These are phyloP conservation scores for Exophiala dermatitidis DNA, from an alignment of 2,329 filamentous ascomycete species.

Conservation along the genomic window DNA sequence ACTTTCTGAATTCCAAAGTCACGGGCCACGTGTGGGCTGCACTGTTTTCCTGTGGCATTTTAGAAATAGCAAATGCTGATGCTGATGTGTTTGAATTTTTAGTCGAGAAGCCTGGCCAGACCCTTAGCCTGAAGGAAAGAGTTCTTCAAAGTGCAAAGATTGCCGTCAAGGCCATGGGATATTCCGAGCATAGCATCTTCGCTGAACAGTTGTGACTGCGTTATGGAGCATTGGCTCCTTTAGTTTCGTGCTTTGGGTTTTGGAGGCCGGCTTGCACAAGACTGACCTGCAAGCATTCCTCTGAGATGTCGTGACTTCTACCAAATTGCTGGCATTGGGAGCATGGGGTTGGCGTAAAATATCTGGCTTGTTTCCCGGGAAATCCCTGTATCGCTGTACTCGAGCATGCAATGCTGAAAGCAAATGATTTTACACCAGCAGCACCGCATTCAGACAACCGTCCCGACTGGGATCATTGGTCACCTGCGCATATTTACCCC, in stretches of 20 bases:
- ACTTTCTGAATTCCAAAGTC: no score
- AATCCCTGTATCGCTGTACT: no score
- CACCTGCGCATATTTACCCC: conserved; percentile 72
- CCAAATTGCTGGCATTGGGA: no score
- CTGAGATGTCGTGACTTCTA: no score
- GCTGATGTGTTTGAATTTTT: conserved; percentile 34
- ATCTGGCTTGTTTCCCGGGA: neutral
- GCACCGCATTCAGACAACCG: conserved; percentile 52
- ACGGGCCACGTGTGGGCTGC: no score
- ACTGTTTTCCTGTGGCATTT: neutral
- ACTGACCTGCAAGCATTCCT: no score
- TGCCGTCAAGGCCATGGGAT: conserved; percentile 47
- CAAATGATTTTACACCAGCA: conserved; percentile 19
- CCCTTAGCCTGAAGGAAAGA: conserved; percentile 52
- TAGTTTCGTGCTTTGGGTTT: neutral
- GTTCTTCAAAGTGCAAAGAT: conserved; percentile 72
- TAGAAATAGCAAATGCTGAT: neutral
- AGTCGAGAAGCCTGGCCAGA: conserved; percentile 55
- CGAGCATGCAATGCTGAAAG: no score
- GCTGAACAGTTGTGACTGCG: conserved; percentile 15
- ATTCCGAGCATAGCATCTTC: conserved; percentile 31
- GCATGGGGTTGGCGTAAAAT: neutral
- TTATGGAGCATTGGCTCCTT: neutral
- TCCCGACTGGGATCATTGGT: conserved; percentile 55
- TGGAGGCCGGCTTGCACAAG: no score